These are phyloP conservation scores for Fusarium aywerte DNA, from an alignment of 2,329 filamentous ascomycete genomes.

Conservation along the genomic window DNA sequence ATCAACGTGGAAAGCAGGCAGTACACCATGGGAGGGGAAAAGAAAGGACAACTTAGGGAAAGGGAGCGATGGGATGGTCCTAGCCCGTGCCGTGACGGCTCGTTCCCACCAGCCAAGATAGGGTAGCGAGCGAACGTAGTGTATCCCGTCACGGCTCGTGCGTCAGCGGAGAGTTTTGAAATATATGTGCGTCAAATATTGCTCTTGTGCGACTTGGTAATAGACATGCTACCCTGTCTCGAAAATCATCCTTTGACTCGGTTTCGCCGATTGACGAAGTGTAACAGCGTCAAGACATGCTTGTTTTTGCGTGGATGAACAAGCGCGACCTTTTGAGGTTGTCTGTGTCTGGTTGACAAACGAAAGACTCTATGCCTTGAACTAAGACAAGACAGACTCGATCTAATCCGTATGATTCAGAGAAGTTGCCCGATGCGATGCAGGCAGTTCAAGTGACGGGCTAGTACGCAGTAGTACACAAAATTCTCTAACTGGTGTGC, in stretches of 20 bases:
- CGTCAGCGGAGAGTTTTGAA: slow-evolving; percentile 29
- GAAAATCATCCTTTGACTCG: not conserved
- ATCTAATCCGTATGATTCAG: not conserved
- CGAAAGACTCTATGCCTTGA: slow-evolving; percentile 7
- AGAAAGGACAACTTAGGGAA: slow-evolving; percentile 4
- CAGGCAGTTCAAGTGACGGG: not conserved
- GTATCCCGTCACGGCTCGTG: slow-evolving; percentile 21
- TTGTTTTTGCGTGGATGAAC: slow-evolving; percentile 10
- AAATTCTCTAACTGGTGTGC: slow-evolving; percentile 31
- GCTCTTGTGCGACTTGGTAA: slow-evolving; percentile 6
- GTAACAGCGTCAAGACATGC: slow-evolving; percentile 8
- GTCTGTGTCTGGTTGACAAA: slow-evolving; percentile 8
- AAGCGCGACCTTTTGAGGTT: slow-evolving; percentile 15
- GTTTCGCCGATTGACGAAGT: not conserved
- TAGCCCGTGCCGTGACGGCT: slow-evolving; percentile 35
- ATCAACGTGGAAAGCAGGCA: slow-evolving; percentile 31
- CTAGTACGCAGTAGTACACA: slow-evolving; percentile 15
- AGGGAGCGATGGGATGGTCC: slow-evolving; percentile 25
- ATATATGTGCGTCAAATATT: not conserved
- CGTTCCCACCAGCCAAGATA: slow-evolving; percentile 27
- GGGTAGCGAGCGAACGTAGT: slow-evolving; percentile 20
- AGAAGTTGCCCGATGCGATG: slow-evolving; percentile 6
- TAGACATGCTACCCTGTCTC: not conserved
- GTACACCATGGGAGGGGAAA: slow-evolving; percentile 16
- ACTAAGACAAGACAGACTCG: not conserved